phyloP scores from a whole-genome alignment of 495 filamentous ascomycete genomes.

The Xylaria scruposa region DNA sequence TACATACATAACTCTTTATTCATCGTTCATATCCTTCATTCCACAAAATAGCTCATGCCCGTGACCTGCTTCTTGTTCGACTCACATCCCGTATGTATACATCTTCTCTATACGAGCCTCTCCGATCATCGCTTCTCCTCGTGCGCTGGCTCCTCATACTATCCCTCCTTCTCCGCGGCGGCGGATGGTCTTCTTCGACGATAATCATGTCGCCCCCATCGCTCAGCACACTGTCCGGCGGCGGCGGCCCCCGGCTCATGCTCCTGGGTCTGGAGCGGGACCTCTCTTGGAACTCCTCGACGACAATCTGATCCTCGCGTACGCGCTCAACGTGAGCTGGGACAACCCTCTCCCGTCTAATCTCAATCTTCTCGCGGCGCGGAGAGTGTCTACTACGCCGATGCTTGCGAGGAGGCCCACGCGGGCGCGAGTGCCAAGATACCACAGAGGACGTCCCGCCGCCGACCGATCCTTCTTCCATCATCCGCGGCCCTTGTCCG shows the following conservation, averaged over 20 bases:
- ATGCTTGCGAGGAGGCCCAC: slow-evolving; percentile 32
- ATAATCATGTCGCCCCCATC: slow-evolving; percentile 54
- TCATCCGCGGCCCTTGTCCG: slow-evolving; percentile 40
- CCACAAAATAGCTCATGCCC: slow-evolving; percentile 24
- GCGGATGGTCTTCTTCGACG: slow-evolving; percentile 51
- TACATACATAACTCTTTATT: slow-evolving; percentile 7
- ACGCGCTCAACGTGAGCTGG: slow-evolving; percentile 36
- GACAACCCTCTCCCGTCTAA: slow-evolving; percentile 39
- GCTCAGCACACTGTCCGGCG: slow-evolving; percentile 24
- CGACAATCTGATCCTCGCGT: slow-evolving; percentile 44
- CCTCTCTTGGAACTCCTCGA: slow-evolving; percentile 43
- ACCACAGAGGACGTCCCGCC: slow-evolving; percentile 32
- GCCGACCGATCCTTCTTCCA: slow-evolving; percentile 44
- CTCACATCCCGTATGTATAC: slow-evolving; percentile 39
- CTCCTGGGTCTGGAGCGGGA: slow-evolving; percentile 27
- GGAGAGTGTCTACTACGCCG: slow-evolving; percentile 26
- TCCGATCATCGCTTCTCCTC: slow-evolving; percentile 44
- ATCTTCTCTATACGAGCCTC: slow-evolving; percentile 42
- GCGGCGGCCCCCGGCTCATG: slow-evolving; percentile 29
- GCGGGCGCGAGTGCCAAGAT: slow-evolving; percentile 41
- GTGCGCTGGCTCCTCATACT: slow-evolving; percentile 40
- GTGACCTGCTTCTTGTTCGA: slow-evolving; percentile 38
- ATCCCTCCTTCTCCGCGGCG: slow-evolving; percentile 36
- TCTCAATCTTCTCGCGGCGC: slow-evolving; percentile 46
- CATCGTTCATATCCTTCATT: neutral